Percentiles rank a stretch among this genome's conserved stretches.
Conservation (phyloP, 1,284 basidiomycete species). For the Papiliotrema nemorosa region DNA sequence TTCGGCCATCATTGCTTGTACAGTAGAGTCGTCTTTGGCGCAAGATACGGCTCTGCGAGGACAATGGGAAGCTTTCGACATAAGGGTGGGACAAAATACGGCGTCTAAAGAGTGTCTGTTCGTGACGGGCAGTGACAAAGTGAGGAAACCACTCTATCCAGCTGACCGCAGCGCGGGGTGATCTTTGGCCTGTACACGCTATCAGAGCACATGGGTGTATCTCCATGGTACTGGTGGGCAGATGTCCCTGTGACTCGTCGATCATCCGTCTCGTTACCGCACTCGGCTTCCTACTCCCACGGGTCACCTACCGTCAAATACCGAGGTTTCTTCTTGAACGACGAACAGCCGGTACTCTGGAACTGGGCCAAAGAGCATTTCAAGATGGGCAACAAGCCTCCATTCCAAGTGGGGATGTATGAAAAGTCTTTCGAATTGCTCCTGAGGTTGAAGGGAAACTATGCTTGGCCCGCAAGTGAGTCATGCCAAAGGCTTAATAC, state of each 20-base stretch:
- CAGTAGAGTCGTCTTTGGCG: conserved; percentile 50
- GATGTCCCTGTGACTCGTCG: conserved; percentile 62
- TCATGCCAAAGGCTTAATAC: background rate
- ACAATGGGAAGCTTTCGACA: conserved; percentile 44
- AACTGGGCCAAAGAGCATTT: conserved; percentile 54
- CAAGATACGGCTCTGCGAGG: conserved; percentile 1
- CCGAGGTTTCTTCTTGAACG: conserved; percentile 61
- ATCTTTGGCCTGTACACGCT: conserved; percentile 67
- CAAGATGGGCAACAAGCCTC: conserved; percentile 17
- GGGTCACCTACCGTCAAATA: conserved; percentile 67
- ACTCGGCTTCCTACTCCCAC: conserved; percentile 57
- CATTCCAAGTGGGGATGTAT: conserved; percentile 54
- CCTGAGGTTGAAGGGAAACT: conserved; percentile 65
- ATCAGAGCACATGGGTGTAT: conserved; percentile 64
- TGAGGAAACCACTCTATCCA: background rate
- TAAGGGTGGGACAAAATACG: conserved; percentile 63
- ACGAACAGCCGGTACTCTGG: conserved; percentile 63
- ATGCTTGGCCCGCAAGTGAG: conserved; percentile 56
- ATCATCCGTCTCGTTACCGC: conserved; percentile 54
- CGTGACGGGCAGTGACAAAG: conserved; percentile 62
- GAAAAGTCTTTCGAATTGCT: conserved; percentile 59
- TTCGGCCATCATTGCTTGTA: conserved; percentile 58
- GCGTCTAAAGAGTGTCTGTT: conserved; percentile 61
- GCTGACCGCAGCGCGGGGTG: conserved; percentile 44
- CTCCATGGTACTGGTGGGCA: conserved; percentile 54